Evolutionary conservation across 176 grass and related monocot genomes (phyloP).

Genomic region (Juncus inflexus): DNA sequence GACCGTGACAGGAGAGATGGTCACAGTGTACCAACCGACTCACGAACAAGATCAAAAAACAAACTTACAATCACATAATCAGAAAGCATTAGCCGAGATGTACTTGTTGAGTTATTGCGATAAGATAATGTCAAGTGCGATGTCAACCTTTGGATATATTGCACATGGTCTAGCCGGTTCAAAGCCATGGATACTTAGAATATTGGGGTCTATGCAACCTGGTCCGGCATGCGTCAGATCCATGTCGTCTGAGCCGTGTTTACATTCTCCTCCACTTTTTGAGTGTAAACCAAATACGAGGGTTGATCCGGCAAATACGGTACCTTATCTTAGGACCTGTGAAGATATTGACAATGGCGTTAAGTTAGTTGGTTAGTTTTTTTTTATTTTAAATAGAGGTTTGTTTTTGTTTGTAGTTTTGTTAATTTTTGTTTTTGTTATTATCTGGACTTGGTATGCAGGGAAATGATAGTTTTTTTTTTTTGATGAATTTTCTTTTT

Average conservation of each 20-base stretch:
- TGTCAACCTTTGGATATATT: conserved; percentile 77
- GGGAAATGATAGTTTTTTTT: too few relatives aligned
- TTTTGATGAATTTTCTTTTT: neutral
- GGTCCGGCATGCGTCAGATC: conserved; percentile 38
- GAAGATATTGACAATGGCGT: conserved; percentile 49
- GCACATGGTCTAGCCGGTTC: conserved; percentile 54
- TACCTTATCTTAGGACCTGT: conserved; percentile 51
- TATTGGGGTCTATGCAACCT: conserved; percentile 6
- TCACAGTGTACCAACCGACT: conserved; percentile 53
- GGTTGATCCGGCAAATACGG: conserved; percentile 24
- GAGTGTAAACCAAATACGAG: conserved; percentile 40
- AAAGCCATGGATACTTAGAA: conserved; percentile 36
- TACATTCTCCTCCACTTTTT: conserved; percentile 55
- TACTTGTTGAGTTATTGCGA: conserved; percentile 54
- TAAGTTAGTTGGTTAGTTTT: conserved; percentile 41
- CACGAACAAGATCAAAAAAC: conserved; percentile 52
- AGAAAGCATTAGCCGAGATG: conserved; percentile 60
- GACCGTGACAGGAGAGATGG: conserved; percentile 36
- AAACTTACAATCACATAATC: conserved; percentile 40
- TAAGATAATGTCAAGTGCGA: conserved; percentile 33
- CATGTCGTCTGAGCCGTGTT: conserved; percentile 66
- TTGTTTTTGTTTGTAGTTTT: neutral
- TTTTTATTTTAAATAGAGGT: neutral
- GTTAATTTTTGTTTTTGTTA: neutral
- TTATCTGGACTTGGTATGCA: neutral